Conservation (phyloP, 176 grass and related monocot genomes). For the Saccharum officinarum region DNA sequence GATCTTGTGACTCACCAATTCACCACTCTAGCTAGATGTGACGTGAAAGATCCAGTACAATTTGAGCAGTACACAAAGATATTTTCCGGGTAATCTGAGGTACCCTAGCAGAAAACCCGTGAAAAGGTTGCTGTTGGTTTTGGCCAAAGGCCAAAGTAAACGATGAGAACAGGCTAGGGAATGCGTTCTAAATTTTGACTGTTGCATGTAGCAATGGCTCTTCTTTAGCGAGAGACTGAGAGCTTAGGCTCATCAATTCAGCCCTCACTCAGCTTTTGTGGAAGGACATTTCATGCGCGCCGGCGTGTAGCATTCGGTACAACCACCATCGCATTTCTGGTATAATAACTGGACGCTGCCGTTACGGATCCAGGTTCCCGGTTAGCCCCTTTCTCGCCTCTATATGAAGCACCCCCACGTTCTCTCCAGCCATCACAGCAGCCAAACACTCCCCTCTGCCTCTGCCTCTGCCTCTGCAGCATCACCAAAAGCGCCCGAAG, state of each 20-base stretch:
- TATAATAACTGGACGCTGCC: neutral
- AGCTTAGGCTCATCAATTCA: constrained; percentile 4
- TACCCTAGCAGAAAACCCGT: neutral
- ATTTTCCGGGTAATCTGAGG: neutral
- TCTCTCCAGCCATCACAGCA: neutral
- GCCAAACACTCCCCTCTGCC: neutral
- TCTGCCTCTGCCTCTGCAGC: neutral
- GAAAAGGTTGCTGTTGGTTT: neutral
- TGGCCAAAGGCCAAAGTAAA: neutral
- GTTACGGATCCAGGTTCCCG: constrained; percentile 32
- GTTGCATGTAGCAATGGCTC: neutral
- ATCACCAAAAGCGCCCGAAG: neutral
- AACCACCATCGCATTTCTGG: constrained; percentile 23
- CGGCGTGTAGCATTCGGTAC: constrained; percentile 21
- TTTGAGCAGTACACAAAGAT: neutral
- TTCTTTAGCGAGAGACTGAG: neutral
- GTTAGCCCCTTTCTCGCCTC: constrained; percentile 5
- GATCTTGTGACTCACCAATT: neutral
- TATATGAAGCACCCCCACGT: constrained; percentile 17
- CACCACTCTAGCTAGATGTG: neutral
- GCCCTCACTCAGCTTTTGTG: constrained; percentile 9
- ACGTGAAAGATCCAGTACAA: neutral
- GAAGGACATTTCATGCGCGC: constrained; percentile 14
- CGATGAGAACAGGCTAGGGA: neutral
- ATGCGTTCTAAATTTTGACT: neutral